Evolutionary conservation across 2,329 filamentous ascomycete genomes (phyloP), one percentile per base, ranked within the genome.

Genomic region (Xylogone sp.): DNA sequence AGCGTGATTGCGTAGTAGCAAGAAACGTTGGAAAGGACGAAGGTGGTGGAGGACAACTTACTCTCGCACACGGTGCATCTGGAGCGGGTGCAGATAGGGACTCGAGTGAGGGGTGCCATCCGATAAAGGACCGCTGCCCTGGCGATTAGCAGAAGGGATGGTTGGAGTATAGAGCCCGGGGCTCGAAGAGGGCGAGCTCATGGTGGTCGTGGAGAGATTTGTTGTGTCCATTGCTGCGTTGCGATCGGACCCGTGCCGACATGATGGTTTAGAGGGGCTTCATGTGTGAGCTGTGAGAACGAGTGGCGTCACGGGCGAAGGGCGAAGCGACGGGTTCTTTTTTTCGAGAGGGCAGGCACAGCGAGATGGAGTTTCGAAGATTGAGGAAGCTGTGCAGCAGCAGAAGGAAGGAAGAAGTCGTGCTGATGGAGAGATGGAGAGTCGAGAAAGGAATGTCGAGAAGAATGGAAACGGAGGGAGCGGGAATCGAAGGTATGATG

Each of bases 51-150:
- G 18, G 21, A 48, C 42, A 46, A 80, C 84, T 78, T 76, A 89
- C 85, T 91, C 88, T 79, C 86, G 79, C 47, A 90, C 87, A 68
- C 79, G 84, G 67, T 88, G 85, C 54, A 81, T 81, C 67, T 90
- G 87, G 51, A 88, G 70, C 29, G 86, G 85, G 62, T 90, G 87
- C 50, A 89, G 69, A 62, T 81, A 85, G 1, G 86, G 84, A 60
- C 81, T 85, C 52, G 75, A 73, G 42, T 72, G 62, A 44, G 69
- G 63, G 21, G 76, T 75, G 53, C 72, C 75, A 63, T 84, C 81
- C 39, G 60, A 58, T 53, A 78, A 80, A 22, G 73, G 62, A 22
- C 77, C 72, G 24, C 74, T 48, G 24, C 74, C 49, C 24, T 56
- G 50, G 19, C 52, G 53, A 20, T 48, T 58, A 46, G 43, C 56